Percentiles rank a stretch among this genome's conserved stretches.
Evolutionary conservation across 2,329 filamentous ascomycete genomes (phyloP).

Genomic region (Cordyceps javanica): DNA sequence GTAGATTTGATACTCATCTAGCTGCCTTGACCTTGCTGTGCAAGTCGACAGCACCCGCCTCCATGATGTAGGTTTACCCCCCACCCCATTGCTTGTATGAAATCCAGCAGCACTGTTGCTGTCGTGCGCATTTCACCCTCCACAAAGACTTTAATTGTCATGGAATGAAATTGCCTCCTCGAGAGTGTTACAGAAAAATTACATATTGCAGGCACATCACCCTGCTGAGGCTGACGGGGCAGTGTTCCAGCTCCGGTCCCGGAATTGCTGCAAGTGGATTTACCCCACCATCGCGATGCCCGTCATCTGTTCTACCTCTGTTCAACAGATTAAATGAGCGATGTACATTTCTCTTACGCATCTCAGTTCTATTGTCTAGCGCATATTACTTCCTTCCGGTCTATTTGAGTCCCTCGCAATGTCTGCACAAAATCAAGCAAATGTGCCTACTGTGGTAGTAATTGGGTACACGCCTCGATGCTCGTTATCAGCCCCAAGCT

Average conservation of each 20-base stretch:
- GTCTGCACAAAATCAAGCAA: neutral
- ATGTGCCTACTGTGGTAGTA: slow-evolving; percentile 10
- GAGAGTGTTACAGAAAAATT: too few relatives aligned
- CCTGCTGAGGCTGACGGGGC: slow-evolving; percentile 2
- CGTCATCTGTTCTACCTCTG: neutral
- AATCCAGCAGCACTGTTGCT: too few relatives aligned
- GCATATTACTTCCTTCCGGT: neutral
- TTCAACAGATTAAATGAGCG: neutral
- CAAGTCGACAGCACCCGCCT: too few relatives aligned
- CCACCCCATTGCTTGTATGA: too few relatives aligned
- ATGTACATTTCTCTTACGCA: neutral
- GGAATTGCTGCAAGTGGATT: neutral
- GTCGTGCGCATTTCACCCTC: too few relatives aligned
- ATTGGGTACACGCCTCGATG: slow-evolving; percentile 7
- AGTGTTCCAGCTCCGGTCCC: slow-evolving; percentile 4
- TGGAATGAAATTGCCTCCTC: too few relatives aligned
- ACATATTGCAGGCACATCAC: too few relatives aligned
- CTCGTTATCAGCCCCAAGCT: neutral
- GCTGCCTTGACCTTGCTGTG: too few relatives aligned
- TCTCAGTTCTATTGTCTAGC: neutral
- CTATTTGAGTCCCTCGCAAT: neutral
- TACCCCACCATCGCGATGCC: neutral
- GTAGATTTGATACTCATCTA: too few relatives aligned
- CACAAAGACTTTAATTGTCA: too few relatives aligned
- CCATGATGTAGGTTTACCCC: too few relatives aligned